Evolutionary conservation across 2,329 filamentous ascomycete genomes (phyloP), one percentile per base, ranked within the genome.

Genomic region (Drechslerella coelobrocha): DNA sequence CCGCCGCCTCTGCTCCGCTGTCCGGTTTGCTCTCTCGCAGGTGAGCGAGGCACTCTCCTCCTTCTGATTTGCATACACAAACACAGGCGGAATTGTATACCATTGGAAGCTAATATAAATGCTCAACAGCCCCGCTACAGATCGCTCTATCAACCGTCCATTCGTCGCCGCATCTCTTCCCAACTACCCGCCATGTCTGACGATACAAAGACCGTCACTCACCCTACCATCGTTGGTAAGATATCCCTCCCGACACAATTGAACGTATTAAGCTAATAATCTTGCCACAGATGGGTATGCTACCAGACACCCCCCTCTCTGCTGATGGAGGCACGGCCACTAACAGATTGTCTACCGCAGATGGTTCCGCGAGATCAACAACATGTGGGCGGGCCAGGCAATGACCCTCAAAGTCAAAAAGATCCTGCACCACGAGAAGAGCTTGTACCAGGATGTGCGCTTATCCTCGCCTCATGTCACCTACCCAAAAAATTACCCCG

Each of bases 301-400:
- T 19, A n/a, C n/a, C n/a, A n/a, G n/a, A n/a, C 12, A 47, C 10
- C 50, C 34, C 19, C 45, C 26, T 37, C 5, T 17, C n/a, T 19
- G 14, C 23, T 0, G 6, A 27, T 34, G 21, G 10, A 10, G 2
- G 2, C 19, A 23, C 1, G 12, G 12, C 41, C 27, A n/a, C 27
- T 45, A 55, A 71, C 62, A 60, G 53, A 69, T 19, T 9, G n/a
- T 19, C 17, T 61, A 53, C 21, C 21, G 29, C 21, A 71, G 66
- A 71, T 99, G 94, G 94, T 99, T 99, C 89, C 90, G 92, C 81
- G 94, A 99, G 84, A 92, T 96, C 83, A 96, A 90, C 77, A 84
- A 94, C 79, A 97, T 99, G 93, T 99, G 94, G 94, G 93, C 94
- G 73, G 91, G 94, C 80, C 94, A 97, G 84, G 94, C 94, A 80